Evolutionary conservation across 2,329 filamentous ascomycete genomes (phyloP), one percentile per base, ranked within the genome.

Genomic region (Ophiostoma pallidulum): DNA sequence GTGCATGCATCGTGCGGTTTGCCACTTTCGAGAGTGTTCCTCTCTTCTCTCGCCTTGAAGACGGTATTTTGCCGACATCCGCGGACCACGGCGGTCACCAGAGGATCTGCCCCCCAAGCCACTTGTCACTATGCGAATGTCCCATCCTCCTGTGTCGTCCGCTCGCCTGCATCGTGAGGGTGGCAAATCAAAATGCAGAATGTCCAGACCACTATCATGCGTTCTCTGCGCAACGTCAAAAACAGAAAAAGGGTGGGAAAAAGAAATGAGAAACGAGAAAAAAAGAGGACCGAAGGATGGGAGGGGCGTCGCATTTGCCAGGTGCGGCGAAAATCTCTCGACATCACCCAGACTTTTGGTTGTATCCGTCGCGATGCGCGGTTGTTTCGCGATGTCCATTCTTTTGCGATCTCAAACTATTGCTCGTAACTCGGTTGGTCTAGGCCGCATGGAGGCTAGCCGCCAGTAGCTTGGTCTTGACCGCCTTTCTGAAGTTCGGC

Each of bases 401-500:
- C n/a, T 13, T 32, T 32, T 4, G 29, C 29, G n/a, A 32, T 10
- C 10, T 4, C 9, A 32, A 13, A 4, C 33, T 4, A 16, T 18
- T 36, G 10, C 9, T 19, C 12, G 36, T 22, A 20, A 26, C 10
- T 40, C 35, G 45, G 37, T 28, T 39, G 41, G 42, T 41, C 49
- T 51, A 51, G 41, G 20, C 49, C 18, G 8, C 2, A 41, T 29
- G 6, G 14, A 39, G 45, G n/a, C 26, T 50, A 50, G 48, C 29
- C 12, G 2, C 18, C 16, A 20, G 20, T 47, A 47, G 44, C 40
- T 20, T 29, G 35, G 16, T 14, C 45, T 39, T 47, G 49, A 49
- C 47, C 41, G 47, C 47, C 39, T 47, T 46, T 51, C 47, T 48
- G n/a, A n/a, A n/a, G 33, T 43, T 39, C 26, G 36, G 26, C 35